Evolutionary conservation across 495 filamentous ascomycete species (phyloP).

Genomic region (Daldinia vernicosa): DNA sequence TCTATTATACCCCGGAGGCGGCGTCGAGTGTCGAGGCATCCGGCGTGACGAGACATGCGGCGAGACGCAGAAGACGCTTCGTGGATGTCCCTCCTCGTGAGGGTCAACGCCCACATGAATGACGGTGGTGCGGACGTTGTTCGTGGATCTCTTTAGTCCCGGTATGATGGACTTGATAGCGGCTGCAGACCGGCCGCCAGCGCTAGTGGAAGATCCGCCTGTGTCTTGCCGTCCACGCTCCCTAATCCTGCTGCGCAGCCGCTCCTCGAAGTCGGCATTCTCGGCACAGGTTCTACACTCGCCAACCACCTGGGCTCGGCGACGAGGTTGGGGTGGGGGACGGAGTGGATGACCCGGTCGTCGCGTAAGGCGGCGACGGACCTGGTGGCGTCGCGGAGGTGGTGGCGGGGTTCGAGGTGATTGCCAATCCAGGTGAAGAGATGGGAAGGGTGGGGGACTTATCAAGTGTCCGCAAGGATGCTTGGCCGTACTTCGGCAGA

Average conservation of each 20-base stretch:
- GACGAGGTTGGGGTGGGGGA: slow-evolving; percentile 35
- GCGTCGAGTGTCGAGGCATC: slow-evolving; percentile 24
- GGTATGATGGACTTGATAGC: slow-evolving; percentile 37
- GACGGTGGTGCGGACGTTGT: slow-evolving; percentile 25
- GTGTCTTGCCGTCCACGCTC: slow-evolving; percentile 29
- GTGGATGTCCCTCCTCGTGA: not conserved
- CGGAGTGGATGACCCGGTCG: slow-evolving; percentile 31
- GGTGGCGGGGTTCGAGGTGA: slow-evolving; percentile 35
- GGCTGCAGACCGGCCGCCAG: slow-evolving; percentile 12
- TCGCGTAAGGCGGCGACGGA: slow-evolving; percentile 42
- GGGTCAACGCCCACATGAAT: slow-evolving; percentile 25
- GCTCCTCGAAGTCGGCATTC: slow-evolving; percentile 31
- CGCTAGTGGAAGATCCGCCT: slow-evolving; percentile 8
- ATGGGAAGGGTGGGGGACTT: slow-evolving; percentile 23
- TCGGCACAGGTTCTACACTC: slow-evolving; percentile 40
- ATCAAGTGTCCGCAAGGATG: slow-evolving; percentile 55
- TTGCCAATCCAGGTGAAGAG: slow-evolving; percentile 29
- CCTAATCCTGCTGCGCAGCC: slow-evolving; percentile 16
- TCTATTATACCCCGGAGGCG: slow-evolving; percentile 27
- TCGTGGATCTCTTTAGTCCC: slow-evolving; percentile 21
- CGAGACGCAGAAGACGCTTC: slow-evolving; percentile 1
- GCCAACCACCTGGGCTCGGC: slow-evolving; percentile 41
- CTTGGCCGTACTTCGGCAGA: slow-evolving; percentile 51
- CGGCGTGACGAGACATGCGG: not conserved
- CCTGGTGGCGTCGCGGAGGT: slow-evolving; percentile 33